Evolutionary conservation across 306 rosid species (phyloP).

Genomic region (Spatholobus suberectus): DNA sequence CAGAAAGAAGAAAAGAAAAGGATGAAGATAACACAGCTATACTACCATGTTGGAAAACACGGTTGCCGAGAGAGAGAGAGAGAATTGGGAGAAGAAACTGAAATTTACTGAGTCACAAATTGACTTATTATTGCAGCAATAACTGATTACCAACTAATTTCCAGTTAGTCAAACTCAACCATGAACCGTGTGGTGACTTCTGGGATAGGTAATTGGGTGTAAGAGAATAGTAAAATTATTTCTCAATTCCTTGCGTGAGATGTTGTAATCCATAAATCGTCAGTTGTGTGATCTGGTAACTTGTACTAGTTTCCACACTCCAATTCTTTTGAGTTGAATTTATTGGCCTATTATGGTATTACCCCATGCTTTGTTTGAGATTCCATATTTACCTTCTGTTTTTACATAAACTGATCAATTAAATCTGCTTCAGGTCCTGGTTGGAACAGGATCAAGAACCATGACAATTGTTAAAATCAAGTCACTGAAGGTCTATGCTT

Average conservation of each 20-base stretch:
- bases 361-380: conserved; percentile 1
- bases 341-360: conserved; percentile 2
- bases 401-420: conserved; percentile 22
- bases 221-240: neutral
- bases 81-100: conserved; percentile 7
- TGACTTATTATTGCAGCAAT: neutral
- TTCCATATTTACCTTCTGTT: conserved; percentile 1
- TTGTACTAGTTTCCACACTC: neutral
- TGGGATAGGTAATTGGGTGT: neutral
- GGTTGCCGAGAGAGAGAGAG: neutral
- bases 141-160: neutral
- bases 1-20: neutral
- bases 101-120: neutral
- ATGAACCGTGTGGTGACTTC: conserved; percentile 5
- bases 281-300: conserved; percentile 6
- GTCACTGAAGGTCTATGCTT: conserved; percentile 88
- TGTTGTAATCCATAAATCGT: neutral
- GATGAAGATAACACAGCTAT: neutral
- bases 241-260: conserved; percentile 6
- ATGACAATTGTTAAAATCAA: conserved; percentile 84
- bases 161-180: conserved; percentile 13
- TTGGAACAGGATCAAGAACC: conserved; percentile 89
- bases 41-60: neutral
- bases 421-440: conserved; percentile 73
- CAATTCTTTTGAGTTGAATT: conserved; percentile 11